Evolutionary conservation across 1,284 basidiomycete genomes (phyloP).

Genomic region (Volvariella surrecta): DNA sequence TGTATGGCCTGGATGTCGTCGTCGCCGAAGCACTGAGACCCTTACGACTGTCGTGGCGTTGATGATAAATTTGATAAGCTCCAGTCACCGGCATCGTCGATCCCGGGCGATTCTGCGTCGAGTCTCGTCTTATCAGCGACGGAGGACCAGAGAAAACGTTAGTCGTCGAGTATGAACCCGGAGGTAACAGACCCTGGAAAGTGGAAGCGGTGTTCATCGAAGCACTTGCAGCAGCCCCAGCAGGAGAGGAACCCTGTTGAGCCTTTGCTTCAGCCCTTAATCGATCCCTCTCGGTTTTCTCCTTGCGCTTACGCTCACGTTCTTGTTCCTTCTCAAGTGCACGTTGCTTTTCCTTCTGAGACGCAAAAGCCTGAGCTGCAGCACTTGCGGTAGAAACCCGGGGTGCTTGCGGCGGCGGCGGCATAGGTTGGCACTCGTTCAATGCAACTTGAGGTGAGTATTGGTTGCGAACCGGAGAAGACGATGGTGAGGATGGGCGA

Average conservation of each 20-base stretch:
- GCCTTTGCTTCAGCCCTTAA: constrained; percentile 13
- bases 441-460: constrained; percentile 3
- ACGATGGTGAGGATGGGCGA: constrained; percentile 10
- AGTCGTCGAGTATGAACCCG: neutral
- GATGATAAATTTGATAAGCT: too few species aligned
- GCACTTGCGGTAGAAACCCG: constrained; percentile 23
- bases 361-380: constrained; percentile 28
- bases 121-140: neutral
- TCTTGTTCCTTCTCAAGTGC: constrained; percentile 14
- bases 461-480: constrained; percentile 3
- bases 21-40: too few species aligned
- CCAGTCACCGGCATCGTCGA: neutral
- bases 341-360: constrained; percentile 21
- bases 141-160: neutral
- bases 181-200: too few species aligned
- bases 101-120: neutral
- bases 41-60: too few species aligned
- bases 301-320: constrained; percentile 8
- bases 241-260: constrained; percentile 5
- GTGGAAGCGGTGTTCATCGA: too few species aligned
- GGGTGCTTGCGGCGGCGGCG: constrained; percentile 6
- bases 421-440: constrained; percentile 10
- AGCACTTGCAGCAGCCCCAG: neutral
- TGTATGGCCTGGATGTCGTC: too few species aligned
- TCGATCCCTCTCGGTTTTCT: constrained; percentile 14